These are phyloP conservation scores for Aotearoamyces nothofagi DNA, from an alignment of 2,329 filamentous ascomycete genomes.

Conservation along the genomic window DNA sequence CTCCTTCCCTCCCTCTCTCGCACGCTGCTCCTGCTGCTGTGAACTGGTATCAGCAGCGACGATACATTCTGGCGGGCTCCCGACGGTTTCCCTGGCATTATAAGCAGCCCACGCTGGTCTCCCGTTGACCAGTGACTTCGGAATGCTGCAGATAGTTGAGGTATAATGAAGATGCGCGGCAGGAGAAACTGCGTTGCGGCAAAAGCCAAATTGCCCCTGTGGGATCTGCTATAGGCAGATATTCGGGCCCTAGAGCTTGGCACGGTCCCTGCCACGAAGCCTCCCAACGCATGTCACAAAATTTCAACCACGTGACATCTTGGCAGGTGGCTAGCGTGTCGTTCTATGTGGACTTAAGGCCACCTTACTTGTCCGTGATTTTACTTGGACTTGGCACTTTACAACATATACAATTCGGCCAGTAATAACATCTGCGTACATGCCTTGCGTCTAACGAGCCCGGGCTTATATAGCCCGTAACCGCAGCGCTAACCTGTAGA, in stretches of 20 bases:
- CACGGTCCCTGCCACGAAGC: neutral
- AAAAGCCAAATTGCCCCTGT: neutral
- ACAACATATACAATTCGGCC: too few species aligned
- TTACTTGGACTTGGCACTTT: too few species aligned
- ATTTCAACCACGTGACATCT: neutral
- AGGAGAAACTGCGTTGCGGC: neutral
- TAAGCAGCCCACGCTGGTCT: neutral
- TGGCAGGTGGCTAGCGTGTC: neutral
- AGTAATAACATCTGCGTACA: too few species aligned
- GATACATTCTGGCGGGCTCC: neutral
- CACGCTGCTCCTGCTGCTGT: neutral
- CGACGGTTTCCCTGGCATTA: neutral
- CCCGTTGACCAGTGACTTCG: neutral
- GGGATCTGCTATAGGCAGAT: neutral
- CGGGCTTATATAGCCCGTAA: too few species aligned
- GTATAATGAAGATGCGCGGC: neutral
- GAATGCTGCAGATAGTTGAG: neutral
- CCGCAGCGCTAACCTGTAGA: too few species aligned
- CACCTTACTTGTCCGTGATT: too few species aligned
- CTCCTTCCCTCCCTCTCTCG: neutral
- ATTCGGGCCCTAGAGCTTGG: neutral
- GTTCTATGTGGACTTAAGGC: neutral
- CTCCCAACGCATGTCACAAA: neutral
- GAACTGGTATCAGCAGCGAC: neutral
- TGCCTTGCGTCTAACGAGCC: too few species aligned